Evolutionary conservation across 257 asterid genomes (phyloP).

Genomic region (Osmanthus fragrans): DNA sequence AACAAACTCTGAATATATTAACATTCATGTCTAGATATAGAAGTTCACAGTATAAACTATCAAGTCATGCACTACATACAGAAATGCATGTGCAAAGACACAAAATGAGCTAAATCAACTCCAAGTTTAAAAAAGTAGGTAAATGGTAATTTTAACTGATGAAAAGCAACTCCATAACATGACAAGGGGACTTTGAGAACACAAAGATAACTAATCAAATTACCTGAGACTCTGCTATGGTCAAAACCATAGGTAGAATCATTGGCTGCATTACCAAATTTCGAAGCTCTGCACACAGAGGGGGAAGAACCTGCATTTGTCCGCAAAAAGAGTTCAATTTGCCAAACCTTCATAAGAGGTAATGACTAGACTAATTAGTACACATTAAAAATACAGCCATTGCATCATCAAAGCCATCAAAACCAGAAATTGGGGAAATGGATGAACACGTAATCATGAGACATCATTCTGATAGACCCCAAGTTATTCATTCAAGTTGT

Average conservation of each 20-base stretch:
- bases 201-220: slow-evolving; percentile 16
- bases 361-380: slow-evolving; percentile 19
- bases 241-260: slow-evolving; percentile 98
- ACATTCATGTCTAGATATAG: too few relatives aligned
- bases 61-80: not conserved
- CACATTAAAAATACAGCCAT: slow-evolving; percentile 5
- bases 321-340: slow-evolving; percentile 16
- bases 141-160: not conserved
- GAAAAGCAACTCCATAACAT: slow-evolving; percentile 3
- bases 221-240: slow-evolving; percentile 99
- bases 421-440: slow-evolving; percentile 8
- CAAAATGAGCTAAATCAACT: not conserved
- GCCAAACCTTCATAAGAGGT: slow-evolving; percentile 25
- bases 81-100: not conserved
- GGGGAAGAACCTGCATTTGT: slow-evolving; percentile 90
- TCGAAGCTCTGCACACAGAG: slow-evolving; percentile 98
- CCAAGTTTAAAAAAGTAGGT: not conserved
- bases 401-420: slow-evolving; percentile 18
- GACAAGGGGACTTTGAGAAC: slow-evolving; percentile 23
- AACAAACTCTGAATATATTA: too few relatives aligned
- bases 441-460: slow-evolving; percentile 13
- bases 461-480: not conserved
- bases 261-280: slow-evolving; percentile 98
- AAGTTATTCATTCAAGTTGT: too few relatives aligned
- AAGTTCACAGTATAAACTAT: too few relatives aligned